Evolutionary conservation across 1,139 yeast genomes (phyloP).

Genomic region (Nakaseomyces sp.): DNA sequence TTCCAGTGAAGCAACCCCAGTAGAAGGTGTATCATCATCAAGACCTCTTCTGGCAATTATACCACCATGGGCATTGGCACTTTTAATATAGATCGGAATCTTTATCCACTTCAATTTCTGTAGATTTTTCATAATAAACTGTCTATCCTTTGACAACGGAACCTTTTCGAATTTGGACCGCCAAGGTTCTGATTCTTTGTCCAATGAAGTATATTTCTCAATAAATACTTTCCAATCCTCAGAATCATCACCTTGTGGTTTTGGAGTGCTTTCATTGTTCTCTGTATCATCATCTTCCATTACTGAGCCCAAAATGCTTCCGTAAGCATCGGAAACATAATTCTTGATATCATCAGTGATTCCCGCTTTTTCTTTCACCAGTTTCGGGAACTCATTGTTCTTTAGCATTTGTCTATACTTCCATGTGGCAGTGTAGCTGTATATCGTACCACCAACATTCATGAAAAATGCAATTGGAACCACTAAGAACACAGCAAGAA

Average conservation of each 20-base stretch:
- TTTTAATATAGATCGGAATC: constrained; percentile 54
- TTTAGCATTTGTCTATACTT: constrained; percentile 20
- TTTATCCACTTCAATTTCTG: constrained; percentile 56
- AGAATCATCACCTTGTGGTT: constrained; percentile 9
- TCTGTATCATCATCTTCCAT: constrained; percentile 12
- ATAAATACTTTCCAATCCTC: constrained; percentile 24
- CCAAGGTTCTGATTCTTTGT: constrained; percentile 11
- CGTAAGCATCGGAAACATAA: constrained; percentile 20
- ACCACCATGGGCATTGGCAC: constrained; percentile 65
- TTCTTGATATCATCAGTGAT: constrained; percentile 19
- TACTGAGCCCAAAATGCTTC: constrained; percentile 13
- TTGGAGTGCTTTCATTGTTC: constrained; percentile 12
- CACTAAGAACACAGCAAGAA: constrained; percentile 14
- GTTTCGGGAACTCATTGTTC: constrained; percentile 18
- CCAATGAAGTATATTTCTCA: constrained; percentile 17
- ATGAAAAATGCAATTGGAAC: constrained; percentile 24
- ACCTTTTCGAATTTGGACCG: constrained; percentile 24
- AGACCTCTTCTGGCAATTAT: constrained; percentile 63
- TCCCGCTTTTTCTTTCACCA: constrained; percentile 18
- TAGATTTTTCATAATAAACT: constrained; percentile 41
- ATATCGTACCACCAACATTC: constrained; percentile 26
- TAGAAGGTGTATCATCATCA: constrained; percentile 21
- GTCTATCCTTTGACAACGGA: constrained; percentile 38
- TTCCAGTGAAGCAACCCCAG: constrained; percentile 26
- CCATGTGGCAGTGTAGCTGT: constrained; percentile 24